Evolutionary conservation across 495 filamentous ascomycete species (phyloP), one percentile per base, ranked within the genome.

Genomic region (Trichocladium uniseriatum): DNA sequence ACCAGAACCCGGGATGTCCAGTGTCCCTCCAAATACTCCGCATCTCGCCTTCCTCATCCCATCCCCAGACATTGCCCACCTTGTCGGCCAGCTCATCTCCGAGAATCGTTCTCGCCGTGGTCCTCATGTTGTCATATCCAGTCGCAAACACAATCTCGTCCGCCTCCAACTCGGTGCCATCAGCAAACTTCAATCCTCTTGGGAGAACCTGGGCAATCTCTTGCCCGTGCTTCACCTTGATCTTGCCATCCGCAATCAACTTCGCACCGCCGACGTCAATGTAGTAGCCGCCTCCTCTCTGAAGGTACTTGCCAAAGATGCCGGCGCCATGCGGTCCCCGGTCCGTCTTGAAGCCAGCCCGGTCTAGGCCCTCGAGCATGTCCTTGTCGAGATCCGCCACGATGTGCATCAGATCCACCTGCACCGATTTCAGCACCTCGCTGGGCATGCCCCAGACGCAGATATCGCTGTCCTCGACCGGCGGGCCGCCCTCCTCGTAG

Each of bases 81-180:
- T 74, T 70, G 53, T 84, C 79, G 1, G 80, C 84, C 14, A 90
- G 65, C 29, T 78, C 74, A 41, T 87, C 79, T 0, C 86, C 86
- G 44, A 95, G 82, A 38, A 91, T 81, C 19, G 54, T 65, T 5
- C 80, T 63, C 11, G 77, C 72, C 8, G 71, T 69, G 1, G 78
- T 80, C 35, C 76, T 68, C 87, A 92, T 95, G 57, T 89, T 89
- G 48, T 79, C 68, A 62, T 89, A 94, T 0, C 88, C 88, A 13
- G 88, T 94, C 11, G 88, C 87, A 51, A 90, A 81, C 10, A 92
- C 71, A 48, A 94, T 81, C 65, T 87, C 84, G 54, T 94, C 88
- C 0, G 87, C 87, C 47, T 82, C 74, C 0, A 92, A 63, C 49
- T 74, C 71, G 0, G 70, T 73, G 0, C 84, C 86, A 57, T 92